Base-by-base conservation (phyloP, 2,329 filamentous ascomycete genomes). In the Penicillium sp. region DNA sequence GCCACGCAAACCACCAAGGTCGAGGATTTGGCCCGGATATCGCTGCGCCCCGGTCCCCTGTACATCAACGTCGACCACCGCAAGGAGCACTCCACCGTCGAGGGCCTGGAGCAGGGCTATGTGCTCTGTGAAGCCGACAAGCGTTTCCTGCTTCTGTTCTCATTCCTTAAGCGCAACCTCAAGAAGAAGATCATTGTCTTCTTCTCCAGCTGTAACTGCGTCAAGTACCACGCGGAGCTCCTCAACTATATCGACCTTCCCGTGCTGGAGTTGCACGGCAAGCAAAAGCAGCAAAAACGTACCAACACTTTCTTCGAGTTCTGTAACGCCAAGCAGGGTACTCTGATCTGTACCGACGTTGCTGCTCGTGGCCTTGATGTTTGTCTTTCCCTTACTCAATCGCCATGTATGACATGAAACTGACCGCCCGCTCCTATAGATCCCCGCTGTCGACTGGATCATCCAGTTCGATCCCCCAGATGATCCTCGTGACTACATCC, bases 291-390 rank as follows among this genome's bases (percentile, higher is more conserved):
- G 80, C 93, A 97, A 80, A 97, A 97, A 79, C 91, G 95, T n/a
- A 99, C 95, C 26, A 96, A 96, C 75, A 97, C 93, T 0, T 99
- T 99, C 78, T 99, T 98, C 78, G 94, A 98, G 77, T 99, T 99
- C 77, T 89, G 88, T 74, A 93, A 93, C 72, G 90, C 93, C 19
- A 89, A 88, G 68, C 87, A 91, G 68, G 95, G 94, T 26, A 96
- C 91, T 0, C 80, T 99, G 58, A 95, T 99, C 70, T 97, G 93
- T 81, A 99, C 95, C 0, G 95, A 99, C 73, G 95, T 99, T 66
- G 95, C 95, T 50, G 95, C 95, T 3, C 86, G 95, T 83, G 95
- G 95, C 38, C 85, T 99, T 53, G 95, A 98, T 84, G 87, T 89
- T 78, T 77, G 86, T 79, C 30, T 51, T 33, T 26, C 49, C 17